Percentiles rank a stretch among this genome's conserved stretches.
phyloP scores from a whole-genome alignment of 176 grass and related monocot species.

The Aegilops umbellulata region DNA sequence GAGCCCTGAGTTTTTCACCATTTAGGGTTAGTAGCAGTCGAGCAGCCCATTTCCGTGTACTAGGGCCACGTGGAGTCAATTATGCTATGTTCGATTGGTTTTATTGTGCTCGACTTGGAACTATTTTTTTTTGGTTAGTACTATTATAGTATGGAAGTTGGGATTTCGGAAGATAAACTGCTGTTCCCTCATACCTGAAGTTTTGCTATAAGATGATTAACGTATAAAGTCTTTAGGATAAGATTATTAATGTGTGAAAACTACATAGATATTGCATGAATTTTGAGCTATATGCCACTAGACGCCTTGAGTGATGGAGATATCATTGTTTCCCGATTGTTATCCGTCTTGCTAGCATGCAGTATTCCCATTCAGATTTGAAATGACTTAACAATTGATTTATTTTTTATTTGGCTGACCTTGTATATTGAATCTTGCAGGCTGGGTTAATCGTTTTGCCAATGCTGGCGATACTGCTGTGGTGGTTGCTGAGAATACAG shows the following conservation, averaged over 20 bases:
- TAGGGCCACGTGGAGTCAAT: background rate
- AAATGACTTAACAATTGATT: background rate
- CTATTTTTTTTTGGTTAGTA: background rate
- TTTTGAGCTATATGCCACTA: background rate
- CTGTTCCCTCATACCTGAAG: background rate
- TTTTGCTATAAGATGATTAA: background rate
- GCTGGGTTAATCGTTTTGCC: slow-evolving; percentile 99
- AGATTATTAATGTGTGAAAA: background rate
- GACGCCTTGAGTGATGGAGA: background rate
- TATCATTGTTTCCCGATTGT: background rate
- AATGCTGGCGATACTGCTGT: slow-evolving; percentile 91
- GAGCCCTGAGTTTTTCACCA: background rate
- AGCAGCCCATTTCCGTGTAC: background rate
- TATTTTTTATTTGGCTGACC: slow-evolving; percentile 16
- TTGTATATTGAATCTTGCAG: slow-evolving; percentile 41
- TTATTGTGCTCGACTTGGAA: background rate
- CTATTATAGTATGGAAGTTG: background rate
- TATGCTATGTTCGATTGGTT: background rate
- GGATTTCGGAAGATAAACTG: background rate
- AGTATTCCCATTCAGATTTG: slow-evolving; percentile 11
- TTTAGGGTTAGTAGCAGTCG: background rate
- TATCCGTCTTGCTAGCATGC: background rate
- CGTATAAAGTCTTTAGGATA: background rate
- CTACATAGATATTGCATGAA: background rate
- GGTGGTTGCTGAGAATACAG: slow-evolving; percentile 84